phyloP scores from a whole-genome alignment of 192 early-diverging fungal species.

The Funneliformis mosseae region DNA sequence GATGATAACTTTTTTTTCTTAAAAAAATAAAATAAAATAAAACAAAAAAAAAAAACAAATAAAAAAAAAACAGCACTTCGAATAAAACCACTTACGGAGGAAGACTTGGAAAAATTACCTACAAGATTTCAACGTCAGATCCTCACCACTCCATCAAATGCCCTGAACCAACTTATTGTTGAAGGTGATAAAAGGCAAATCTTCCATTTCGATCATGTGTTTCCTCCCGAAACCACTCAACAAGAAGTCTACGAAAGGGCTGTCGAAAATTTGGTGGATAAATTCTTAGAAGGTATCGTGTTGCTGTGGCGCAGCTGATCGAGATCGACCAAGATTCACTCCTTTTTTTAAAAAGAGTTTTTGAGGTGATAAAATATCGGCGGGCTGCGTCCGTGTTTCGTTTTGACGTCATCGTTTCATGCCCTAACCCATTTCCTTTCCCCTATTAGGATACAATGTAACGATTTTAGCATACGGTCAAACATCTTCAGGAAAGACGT shows the following conservation, averaged over 20 bases:
- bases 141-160: background rate
- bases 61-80: background rate
- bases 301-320: background rate
- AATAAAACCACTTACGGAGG: background rate
- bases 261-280: conserved; percentile 47
- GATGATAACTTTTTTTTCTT: no score
- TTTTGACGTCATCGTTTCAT: no score
- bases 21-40: no score
- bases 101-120: conserved; percentile 18
- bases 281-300: conserved; percentile 51
- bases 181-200: conserved; percentile 22
- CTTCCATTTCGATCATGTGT: conserved; percentile 75
- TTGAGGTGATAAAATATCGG: no score
- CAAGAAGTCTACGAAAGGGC: conserved; percentile 57
- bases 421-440: background rate
- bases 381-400: no score
- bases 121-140: conserved; percentile 16
- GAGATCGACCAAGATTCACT: background rate
- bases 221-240: conserved; percentile 62
- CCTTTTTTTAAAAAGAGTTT: background rate
- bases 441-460: conserved; percentile 78
- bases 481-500: conserved; percentile 94
- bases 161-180: background rate
- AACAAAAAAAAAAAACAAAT: background rate
- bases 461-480: conserved; percentile 94